These are phyloP conservation scores for Porphyrellus sp. DNA, from an alignment of 1,284 basidiomycete genomes.

Conservation along the genomic window DNA sequence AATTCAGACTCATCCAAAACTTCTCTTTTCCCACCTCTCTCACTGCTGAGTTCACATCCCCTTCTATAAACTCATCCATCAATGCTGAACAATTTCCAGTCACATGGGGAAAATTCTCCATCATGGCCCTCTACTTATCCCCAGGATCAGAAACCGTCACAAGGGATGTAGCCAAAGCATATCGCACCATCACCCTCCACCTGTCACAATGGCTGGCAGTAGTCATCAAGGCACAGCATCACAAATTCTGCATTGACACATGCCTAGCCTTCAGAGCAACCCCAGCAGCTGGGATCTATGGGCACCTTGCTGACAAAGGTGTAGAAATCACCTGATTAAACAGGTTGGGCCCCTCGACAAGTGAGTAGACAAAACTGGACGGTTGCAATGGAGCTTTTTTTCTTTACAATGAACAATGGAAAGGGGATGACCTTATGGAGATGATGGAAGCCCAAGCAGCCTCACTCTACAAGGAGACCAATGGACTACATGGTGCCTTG, in stretches of 20 bases:
- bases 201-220: not conserved
- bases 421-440: too few species aligned
- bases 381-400: too few species aligned
- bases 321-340: not conserved
- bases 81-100: not conserved
- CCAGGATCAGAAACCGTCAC: not conserved
- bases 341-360: not conserved
- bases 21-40: not conserved
- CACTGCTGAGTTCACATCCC: too few species aligned
- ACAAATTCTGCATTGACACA: not conserved
- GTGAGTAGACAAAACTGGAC: not conserved
- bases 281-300: not conserved
- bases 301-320: not conserved
- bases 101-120: not conserved
- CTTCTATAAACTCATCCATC: not conserved
- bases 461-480: too few species aligned
- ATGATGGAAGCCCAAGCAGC: too few species aligned
- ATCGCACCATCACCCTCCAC: not conserved
- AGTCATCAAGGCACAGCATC: fast-evolving
- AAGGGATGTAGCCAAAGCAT: not conserved
- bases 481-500: too few species aligned
- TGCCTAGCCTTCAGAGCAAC: not conserved
- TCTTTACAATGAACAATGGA: not conserved
- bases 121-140: not conserved
- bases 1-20: conserved; percentile 4